Conservation (phyloP, 176 grass and related monocot species). For the Cenchrus americanus region DNA sequence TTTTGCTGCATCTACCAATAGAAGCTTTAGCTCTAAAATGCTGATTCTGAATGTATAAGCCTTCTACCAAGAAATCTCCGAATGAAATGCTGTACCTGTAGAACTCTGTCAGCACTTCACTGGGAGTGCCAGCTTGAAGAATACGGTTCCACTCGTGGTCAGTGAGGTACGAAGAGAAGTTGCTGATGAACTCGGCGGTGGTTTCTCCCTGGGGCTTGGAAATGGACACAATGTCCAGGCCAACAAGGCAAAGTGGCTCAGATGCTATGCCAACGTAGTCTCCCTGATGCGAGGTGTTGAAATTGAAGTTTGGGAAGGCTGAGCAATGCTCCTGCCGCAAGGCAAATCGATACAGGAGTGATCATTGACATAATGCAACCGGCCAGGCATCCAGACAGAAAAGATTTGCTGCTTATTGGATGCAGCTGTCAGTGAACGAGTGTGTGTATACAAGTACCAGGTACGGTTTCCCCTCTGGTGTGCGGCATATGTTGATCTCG, state of each 20-base stretch:
- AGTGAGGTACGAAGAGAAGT: constrained; percentile 69
- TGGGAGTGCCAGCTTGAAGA: not conserved
- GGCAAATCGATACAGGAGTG: not conserved
- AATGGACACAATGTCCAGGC: constrained; percentile 74
- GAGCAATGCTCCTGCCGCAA: constrained; percentile 36
- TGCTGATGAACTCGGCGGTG: constrained; percentile 54
- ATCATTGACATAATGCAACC: not conserved
- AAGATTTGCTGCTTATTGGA: not conserved
- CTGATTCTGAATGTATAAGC: not conserved
- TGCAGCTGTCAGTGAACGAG: not conserved
- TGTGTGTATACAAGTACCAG: constrained; percentile 56
- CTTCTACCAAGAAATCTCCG: not conserved
- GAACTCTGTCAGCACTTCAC: constrained; percentile 60
- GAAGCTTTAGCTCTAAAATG: not conserved
- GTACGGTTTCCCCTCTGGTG: constrained; percentile 75
- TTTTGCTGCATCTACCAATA: not conserved
- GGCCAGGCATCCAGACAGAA: not conserved
- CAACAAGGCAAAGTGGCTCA: constrained; percentile 67
- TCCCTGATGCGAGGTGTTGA: constrained; percentile 81
- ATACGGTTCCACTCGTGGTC: constrained; percentile 65
- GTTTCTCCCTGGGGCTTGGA: constrained; percentile 53
- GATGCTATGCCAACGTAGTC: constrained; percentile 83
- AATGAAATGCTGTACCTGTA: constrained; percentile 57
- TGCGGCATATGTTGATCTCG: constrained; percentile 57
- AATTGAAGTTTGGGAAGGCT: constrained; percentile 67